Percentiles rank a stretch among this genome's conserved stretches.
Evolutionary conservation across 2,329 filamentous ascomycete genomes (phyloP).

Genomic region (Chaetomiaceae sp.): DNA sequence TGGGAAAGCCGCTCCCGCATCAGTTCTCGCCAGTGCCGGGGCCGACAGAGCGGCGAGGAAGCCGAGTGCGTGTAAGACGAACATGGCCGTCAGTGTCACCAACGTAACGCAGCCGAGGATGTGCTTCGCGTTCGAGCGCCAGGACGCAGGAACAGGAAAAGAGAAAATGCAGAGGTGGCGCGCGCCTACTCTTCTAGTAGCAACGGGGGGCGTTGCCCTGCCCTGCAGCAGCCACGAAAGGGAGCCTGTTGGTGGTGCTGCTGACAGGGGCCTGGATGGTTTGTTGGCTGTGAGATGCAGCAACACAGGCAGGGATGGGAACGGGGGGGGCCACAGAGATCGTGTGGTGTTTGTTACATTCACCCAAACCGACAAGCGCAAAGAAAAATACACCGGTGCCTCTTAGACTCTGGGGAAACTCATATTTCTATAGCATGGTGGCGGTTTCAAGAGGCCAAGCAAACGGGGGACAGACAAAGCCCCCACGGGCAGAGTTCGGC

Average conservation of each 20-base stretch:
- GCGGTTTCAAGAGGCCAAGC: not conserved
- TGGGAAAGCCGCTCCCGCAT: too few species aligned
- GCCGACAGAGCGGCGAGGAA: slow-evolving; percentile 9
- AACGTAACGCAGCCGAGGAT: too few species aligned
- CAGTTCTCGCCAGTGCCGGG: not conserved
- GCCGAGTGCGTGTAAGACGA: slow-evolving; percentile 4
- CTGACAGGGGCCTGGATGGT: not conserved
- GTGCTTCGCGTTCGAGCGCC: not conserved
- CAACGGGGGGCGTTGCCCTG: slow-evolving; percentile 2
- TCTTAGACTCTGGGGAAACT: not conserved
- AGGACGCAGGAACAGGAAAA: slow-evolving; percentile 4
- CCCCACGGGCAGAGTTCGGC: not conserved
- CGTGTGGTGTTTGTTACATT: too few species aligned
- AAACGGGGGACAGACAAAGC: not conserved
- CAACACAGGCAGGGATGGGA: not conserved
- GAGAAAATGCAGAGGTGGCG: slow-evolving; percentile 3
- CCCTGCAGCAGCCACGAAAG: slow-evolving; percentile 11
- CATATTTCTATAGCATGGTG: slow-evolving; percentile 2
- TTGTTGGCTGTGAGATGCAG: slow-evolving; percentile 12
- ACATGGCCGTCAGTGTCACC: slow-evolving; percentile 14
- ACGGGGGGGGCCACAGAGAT: too few species aligned
- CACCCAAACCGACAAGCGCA: not conserved
- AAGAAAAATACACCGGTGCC: not conserved
- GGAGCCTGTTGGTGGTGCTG: slow-evolving; percentile 4
- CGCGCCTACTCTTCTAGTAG: slow-evolving; percentile 11